Conservation (phyloP, 164 flowering plant genomes). For the grape (Vitis vinifera) region DNA sequence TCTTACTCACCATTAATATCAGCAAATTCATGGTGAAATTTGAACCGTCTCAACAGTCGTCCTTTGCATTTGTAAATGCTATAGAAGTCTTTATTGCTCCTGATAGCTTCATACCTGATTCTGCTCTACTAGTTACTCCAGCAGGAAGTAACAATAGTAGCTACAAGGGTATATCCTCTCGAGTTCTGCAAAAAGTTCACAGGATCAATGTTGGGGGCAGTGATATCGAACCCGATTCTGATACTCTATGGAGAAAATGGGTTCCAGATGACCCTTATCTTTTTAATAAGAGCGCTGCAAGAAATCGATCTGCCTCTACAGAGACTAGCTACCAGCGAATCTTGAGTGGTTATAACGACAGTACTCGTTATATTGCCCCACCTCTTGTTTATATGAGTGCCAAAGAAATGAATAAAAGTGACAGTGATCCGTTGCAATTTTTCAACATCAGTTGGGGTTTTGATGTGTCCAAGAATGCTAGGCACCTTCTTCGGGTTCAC, state of each 20-base stretch:
- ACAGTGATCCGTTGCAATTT: too few species aligned
- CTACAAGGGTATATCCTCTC: background rate
- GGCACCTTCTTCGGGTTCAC: constrained; percentile 11
- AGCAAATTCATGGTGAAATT: background rate
- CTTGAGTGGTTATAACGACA: too few species aligned
- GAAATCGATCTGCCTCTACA: too few species aligned
- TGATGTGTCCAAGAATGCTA: background rate
- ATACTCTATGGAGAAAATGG: constrained; percentile 16
- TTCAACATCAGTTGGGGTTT: constrained; percentile 3
- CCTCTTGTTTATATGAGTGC: background rate
- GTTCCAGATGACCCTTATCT: background rate
- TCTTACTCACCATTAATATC: background rate
- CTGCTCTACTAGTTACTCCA: background rate
- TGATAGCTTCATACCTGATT: background rate
- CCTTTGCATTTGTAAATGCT: constrained; percentile 15
- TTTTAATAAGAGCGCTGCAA: background rate
- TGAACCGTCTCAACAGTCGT: background rate
- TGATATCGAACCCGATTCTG: background rate
- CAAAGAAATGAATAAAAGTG: background rate
- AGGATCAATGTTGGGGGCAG: constrained; percentile 15
- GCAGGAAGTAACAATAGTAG: background rate
- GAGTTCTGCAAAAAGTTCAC: constrained; percentile 7
- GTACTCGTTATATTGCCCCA: background rate
- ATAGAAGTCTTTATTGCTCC: constrained; percentile 11
- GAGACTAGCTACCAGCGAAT: too few species aligned